Conservation (phyloP, 768 basidiomycete species). For the Gloeopeniophorella convolvens region DNA sequence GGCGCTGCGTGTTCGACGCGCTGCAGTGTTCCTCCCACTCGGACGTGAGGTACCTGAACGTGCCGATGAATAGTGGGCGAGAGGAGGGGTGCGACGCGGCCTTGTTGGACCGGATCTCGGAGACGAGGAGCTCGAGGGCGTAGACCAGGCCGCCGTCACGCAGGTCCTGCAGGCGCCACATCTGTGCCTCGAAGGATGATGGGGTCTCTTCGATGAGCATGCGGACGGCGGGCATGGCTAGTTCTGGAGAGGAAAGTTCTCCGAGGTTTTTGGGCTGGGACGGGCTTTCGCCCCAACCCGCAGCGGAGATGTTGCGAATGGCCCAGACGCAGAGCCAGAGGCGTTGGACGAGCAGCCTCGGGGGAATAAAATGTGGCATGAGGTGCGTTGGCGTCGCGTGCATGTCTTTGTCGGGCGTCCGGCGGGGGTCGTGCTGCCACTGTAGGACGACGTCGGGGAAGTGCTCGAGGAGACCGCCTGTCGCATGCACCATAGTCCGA, state of each 20-base stretch:
- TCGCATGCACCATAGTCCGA: neutral
- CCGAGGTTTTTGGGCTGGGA: neutral
- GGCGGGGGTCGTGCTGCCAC: neutral
- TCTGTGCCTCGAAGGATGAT: neutral
- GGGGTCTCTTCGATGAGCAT: neutral
- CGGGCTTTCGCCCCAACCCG: neutral
- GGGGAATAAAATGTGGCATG: constrained; percentile 2
- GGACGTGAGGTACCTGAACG: constrained; percentile 3
- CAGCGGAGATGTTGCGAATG: neutral
- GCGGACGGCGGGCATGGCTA: neutral
- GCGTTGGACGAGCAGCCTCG: neutral
- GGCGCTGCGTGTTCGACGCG: constrained; percentile 1
- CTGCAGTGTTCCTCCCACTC: constrained; percentile 1
- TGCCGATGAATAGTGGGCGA: constrained; percentile 7
- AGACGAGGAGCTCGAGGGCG: constrained; percentile 11
- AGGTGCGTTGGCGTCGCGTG: neutral
- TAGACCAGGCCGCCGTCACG: constrained; percentile 12
- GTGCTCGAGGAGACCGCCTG: constrained; percentile 3
- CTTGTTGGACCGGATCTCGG: constrained; percentile 3
- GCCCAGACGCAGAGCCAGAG: constrained; percentile 6
- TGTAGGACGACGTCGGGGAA: neutral
- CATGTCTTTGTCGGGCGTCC: neutral
- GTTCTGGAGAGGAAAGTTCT: neutral
- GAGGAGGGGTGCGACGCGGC: neutral
- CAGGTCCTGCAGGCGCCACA: constrained; percentile 16